Conservation (phyloP, 805 yeast genomes). For the Starmera dryadoides region DNA sequence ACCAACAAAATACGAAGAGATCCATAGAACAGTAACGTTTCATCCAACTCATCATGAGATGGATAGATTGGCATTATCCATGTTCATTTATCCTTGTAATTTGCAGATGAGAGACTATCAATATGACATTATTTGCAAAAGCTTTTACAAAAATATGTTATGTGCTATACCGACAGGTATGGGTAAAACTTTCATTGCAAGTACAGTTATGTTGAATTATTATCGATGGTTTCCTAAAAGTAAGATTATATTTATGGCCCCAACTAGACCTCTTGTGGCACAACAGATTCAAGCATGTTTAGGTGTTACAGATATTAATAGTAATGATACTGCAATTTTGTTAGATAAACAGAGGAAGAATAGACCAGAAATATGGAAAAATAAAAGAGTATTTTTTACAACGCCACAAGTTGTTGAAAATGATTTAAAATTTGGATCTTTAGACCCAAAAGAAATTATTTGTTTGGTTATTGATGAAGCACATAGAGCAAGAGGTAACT, state of each 20-base stretch:
- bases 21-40: conserved; percentile 24
- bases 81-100: conserved; percentile 81
- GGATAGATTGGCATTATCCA: conserved; percentile 27
- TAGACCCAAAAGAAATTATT: conserved; percentile 69
- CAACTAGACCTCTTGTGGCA: conserved; percentile 92
- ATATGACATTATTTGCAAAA: conserved; percentile 63
- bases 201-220: conserved; percentile 87
- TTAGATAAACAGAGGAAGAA: conserved; percentile 51
- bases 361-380: conserved; percentile 72
- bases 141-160: conserved; percentile 65
- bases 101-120: conserved; percentile 84
- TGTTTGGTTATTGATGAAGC: conserved; percentile 92
- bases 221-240: conserved; percentile 76
- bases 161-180: conserved; percentile 96
- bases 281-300: conserved; percentile 94
- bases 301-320: conserved; percentile 77
- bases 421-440: conserved; percentile 67
- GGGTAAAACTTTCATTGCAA: conserved; percentile 95
- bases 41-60: conserved; percentile 47
- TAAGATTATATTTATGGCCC: conserved; percentile 91
- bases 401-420: conserved; percentile 96
- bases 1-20: conserved; percentile 27
- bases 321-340: conserved; percentile 70
- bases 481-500: conserved; percentile 86
- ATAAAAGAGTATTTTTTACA: conserved; percentile 77